These are phyloP conservation scores for Rhododendron williamsianum DNA, from an alignment of 148 eudicot genomes.

Conservation along the genomic window DNA sequence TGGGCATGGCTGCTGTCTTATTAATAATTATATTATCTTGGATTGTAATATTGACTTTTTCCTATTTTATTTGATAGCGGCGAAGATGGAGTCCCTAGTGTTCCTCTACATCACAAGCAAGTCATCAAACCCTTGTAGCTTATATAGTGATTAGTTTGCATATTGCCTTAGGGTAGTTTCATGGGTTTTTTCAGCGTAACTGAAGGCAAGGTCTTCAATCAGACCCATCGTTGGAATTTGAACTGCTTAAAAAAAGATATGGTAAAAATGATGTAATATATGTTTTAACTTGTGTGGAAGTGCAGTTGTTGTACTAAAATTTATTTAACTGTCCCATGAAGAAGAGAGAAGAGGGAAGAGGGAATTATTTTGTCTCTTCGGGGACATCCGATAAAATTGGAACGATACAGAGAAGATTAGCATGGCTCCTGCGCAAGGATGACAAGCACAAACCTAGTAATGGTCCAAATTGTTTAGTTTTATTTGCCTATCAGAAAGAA, in stretches of 20 bases:
- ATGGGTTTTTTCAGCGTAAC: not conserved
- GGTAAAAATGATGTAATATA: not conserved
- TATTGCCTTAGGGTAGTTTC: too few relatives aligned
- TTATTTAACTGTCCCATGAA: not conserved
- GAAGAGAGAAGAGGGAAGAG: not conserved
- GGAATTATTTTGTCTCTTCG: not conserved
- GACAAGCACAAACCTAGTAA: too few relatives aligned
- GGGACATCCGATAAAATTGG: too few relatives aligned
- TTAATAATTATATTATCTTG: not conserved
- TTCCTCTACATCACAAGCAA: constrained; percentile 97
- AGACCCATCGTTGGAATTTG: not conserved
- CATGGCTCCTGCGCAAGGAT: too few relatives aligned
- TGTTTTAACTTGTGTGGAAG: not conserved
- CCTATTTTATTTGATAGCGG: constrained; percentile 37
- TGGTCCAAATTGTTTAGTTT: too few relatives aligned
- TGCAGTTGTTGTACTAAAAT: not conserved
- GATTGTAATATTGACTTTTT: constrained; percentile 11
- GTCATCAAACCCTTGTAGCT: not conserved
- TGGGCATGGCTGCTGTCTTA: not conserved
- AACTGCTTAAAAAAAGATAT: not conserved
- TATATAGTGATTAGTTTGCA: constrained; percentile 36
- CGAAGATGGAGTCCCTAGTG: constrained; percentile 91
- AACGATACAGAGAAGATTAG: too few relatives aligned
- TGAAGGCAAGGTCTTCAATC: not conserved
- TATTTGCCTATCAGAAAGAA: not conserved